phyloP scores from a whole-genome alignment of 495 filamentous ascomycete species.

The Trichoderma gamsii region DNA sequence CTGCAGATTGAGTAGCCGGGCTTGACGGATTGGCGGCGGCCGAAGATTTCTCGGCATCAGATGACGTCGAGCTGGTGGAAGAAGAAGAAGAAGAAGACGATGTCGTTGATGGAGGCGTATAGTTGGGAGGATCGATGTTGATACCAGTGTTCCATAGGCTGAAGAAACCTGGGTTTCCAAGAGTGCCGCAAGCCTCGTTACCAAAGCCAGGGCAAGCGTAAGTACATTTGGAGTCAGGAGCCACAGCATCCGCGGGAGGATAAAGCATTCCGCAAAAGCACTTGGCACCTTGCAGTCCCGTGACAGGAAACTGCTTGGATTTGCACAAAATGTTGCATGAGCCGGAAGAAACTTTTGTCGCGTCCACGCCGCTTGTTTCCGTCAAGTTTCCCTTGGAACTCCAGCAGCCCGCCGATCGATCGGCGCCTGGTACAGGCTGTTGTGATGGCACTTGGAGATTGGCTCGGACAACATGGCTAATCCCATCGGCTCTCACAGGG shows the following conservation, averaged over 20 bases:
- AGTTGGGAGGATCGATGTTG: slow-evolving; percentile 19
- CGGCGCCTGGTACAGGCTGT: slow-evolving; percentile 4
- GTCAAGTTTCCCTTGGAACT: slow-evolving; percentile 23
- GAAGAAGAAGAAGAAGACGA: slow-evolving; percentile 16
- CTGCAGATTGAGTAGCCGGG: slow-evolving; percentile 12
- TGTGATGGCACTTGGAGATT: slow-evolving; percentile 17
- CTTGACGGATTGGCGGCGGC: slow-evolving; percentile 16
- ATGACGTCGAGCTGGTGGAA: slow-evolving; percentile 17
- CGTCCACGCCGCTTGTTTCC: slow-evolving; percentile 19
- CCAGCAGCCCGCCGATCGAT: slow-evolving; percentile 30
- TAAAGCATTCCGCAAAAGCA: slow-evolving; percentile 61
- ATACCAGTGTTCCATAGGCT: slow-evolving; percentile 50
- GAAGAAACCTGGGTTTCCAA: slow-evolving; percentile 27
- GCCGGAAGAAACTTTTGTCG: slow-evolving; percentile 13
- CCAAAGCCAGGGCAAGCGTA: slow-evolving; percentile 51
- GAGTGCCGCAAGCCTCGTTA: slow-evolving; percentile 56
- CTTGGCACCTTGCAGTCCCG: slow-evolving; percentile 21
- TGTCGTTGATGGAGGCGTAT: slow-evolving; percentile 20
- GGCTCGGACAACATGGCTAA: slow-evolving; percentile 3
- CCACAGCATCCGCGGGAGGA: slow-evolving; percentile 42
- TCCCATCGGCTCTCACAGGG: background rate
- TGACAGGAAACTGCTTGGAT: slow-evolving; percentile 14
- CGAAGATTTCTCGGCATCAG: background rate
- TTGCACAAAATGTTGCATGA: slow-evolving; percentile 22
- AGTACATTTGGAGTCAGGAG: slow-evolving; percentile 48